Base-by-base conservation (phyloP, 257 asterid genomes). In the Nicotiana obtusifolia region DNA sequence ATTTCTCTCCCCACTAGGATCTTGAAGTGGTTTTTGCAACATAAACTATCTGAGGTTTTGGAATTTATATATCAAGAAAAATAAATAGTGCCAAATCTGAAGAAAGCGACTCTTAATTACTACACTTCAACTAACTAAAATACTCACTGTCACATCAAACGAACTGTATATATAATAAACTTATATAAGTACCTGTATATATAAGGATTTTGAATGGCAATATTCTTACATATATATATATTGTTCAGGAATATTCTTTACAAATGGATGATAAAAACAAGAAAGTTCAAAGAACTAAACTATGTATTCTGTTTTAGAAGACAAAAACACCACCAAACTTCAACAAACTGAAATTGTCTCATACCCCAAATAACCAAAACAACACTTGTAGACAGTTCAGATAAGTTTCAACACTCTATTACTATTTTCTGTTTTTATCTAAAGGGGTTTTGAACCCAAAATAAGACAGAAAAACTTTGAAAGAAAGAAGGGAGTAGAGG, bases 41-140 rank as follows among this genome's bases (percentile, higher is more conserved):
- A 93, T 86, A 92, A 84, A 91, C 62, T 88, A 91, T 92, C 91
- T 89, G 94, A 71, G 47, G 7, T 20, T 22, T 71, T 53, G 65
- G 1, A 17, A 41, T 31, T 20, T 44, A 64, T 78, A 56, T 75
- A 73, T 17, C 31, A 10, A 60, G 65, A 57, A 61, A 83, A 66
- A 20, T 78, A 1, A 7, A 2, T 60, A 47, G 17, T n/a, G 71
- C n/a, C 22, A n/a, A 24, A 84, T 71, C 78, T 49, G 60, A 80
- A 78, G 89, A 89, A 87, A 88, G 85, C 86, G 88, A 88, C 90
- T 56, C 22, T 81, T 37, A 35, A 35, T 35, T 35, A 35, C 7
- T 35, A 37, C 2, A 37, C 10, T 77, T 56, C 11, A 76, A 26
- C 14, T 49, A 64, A 60, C 20, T 60, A 60, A 60, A 20, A 20